Conservation (phyloP, 768 basidiomycete species). For the Boletus huronensis region DNA sequence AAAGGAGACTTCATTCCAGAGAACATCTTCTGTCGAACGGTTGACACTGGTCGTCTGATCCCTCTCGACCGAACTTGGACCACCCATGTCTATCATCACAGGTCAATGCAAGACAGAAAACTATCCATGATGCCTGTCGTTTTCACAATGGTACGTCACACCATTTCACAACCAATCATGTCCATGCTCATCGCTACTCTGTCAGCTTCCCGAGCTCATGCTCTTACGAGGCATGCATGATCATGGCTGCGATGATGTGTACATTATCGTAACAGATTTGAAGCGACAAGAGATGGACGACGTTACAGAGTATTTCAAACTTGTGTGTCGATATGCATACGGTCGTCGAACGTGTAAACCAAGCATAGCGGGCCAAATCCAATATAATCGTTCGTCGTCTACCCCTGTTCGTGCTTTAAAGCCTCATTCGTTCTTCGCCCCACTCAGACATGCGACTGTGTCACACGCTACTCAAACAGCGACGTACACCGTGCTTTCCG, state of each 20-base stretch:
- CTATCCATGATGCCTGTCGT: slow-evolving; percentile 78
- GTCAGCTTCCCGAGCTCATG: slow-evolving; percentile 75
- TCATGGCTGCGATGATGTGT: slow-evolving; percentile 72
- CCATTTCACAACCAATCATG: background rate
- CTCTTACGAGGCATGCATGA: slow-evolving; percentile 79
- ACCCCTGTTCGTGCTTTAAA: background rate
- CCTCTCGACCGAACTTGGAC: slow-evolving; percentile 81
- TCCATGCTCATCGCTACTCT: slow-evolving; percentile 1
- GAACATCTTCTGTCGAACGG: slow-evolving; percentile 75
- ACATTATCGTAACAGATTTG: slow-evolving; percentile 75
- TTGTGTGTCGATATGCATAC: slow-evolving; percentile 63
- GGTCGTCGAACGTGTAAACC: slow-evolving; percentile 59
- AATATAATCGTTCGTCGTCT: slow-evolving; percentile 59
- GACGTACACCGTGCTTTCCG: slow-evolving; percentile 76
- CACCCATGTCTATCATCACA: slow-evolving; percentile 76
- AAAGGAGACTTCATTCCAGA: slow-evolving; percentile 78
- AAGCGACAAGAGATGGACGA: slow-evolving; percentile 81
- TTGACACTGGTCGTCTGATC: slow-evolving; percentile 74
- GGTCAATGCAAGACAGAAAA: slow-evolving; percentile 69
- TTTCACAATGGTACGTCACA: slow-evolving; percentile 64
- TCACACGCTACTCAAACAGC: slow-evolving; percentile 63
- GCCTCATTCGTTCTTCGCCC: slow-evolving; percentile 3
- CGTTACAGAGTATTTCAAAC: slow-evolving; percentile 73
- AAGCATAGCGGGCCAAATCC: slow-evolving; percentile 63
- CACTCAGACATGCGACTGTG: slow-evolving; percentile 59